Base-by-base conservation (phyloP, 2,329 filamentous ascomycete species). In the Neophaeococcomyces mojaviensis region DNA sequence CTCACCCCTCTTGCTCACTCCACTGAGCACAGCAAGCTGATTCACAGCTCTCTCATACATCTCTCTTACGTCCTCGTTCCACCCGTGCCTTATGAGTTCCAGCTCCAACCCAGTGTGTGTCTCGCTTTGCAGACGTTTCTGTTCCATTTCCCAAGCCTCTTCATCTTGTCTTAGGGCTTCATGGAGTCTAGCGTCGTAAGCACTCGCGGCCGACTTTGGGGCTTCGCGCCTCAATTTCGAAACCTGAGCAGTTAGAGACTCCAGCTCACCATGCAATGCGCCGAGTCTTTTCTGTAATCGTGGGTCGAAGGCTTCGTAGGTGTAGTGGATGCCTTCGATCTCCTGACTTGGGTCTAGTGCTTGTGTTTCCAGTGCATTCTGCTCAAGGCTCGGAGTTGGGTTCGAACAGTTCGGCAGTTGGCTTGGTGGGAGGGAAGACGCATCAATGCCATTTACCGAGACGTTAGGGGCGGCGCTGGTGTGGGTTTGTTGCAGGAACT, bases 371-470 rank as follows among this genome's bases (percentile, higher is more conserved):
- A n/a, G n/a, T n/a, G 26, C 40, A 20, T 35, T 16, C 47, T 36
- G 15, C 30, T 49, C 31, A 59, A 53, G 39, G 58, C 57, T n/a
- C 2, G 16, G 31, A 24, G 32, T 46, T 9, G 40, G 39, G 10
- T 30, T 31, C n/a, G 19, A 26, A 32, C 41, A 44, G 18, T 12
- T 36, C 16, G 37, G 36, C 30, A 26, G 38, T 24, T 19, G 24
- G 6, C 34, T 45, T 4, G 22, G 40, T 16, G 45, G 52, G 18
- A 51, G 50, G 10, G 44, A 18, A 4, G 49, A 45, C 18, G 51
- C 55, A 46, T 73, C 70, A 22, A 73, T 59, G 1, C 70, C 70
- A 50, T 73, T 73, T 52, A 73, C 69, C 51, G 60, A 65, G 42
- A 73, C 64, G n/a, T 65, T 69, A 37, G 64, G 54, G 18, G 66